Evolutionary conservation across 169 alveolate genomes (phyloP).

Genomic region (Plasmodium adleri): DNA sequence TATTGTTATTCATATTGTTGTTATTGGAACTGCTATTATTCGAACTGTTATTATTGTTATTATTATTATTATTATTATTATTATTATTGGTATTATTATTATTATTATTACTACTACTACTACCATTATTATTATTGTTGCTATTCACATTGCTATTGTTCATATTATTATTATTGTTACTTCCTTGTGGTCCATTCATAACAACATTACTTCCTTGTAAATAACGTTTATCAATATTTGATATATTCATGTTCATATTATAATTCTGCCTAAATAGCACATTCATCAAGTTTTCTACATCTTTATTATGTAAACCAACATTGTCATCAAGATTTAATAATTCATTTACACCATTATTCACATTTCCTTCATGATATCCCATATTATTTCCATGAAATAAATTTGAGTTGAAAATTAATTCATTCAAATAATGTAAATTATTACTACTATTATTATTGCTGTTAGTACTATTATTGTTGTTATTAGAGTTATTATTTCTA

Average conservation of each 20-base stretch:
- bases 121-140: background rate
- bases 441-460: background rate
- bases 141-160: background rate
- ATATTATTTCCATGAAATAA: conserved; percentile 9
- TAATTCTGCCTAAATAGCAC: conserved; percentile 61
- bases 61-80: background rate
- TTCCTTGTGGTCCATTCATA: background rate
- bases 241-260: conserved; percentile 36
- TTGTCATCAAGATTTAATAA: conserved; percentile 36
- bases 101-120: background rate
- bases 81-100: background rate
- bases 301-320: conserved; percentile 55
- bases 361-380: conserved; percentile 22
- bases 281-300: conserved; percentile 39
- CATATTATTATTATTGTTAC: conserved; percentile 1
- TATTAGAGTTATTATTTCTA: background rate
- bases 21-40: background rate
- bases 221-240: conserved; percentile 38
- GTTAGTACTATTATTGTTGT: conserved; percentile 7
- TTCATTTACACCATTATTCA: conserved; percentile 17
- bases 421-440: conserved; percentile 55
- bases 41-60: background rate
- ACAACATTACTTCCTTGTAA: conserved; percentile 1
- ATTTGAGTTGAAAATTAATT: conserved; percentile 50
- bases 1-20: background rate